A percentile compares a stretch with the other conserved stretches of the same genome.
These are phyloP conservation scores for Alternaria triticimaculans DNA, from an alignment of 2,329 filamentous ascomycete species.

Conservation along the genomic window DNA sequence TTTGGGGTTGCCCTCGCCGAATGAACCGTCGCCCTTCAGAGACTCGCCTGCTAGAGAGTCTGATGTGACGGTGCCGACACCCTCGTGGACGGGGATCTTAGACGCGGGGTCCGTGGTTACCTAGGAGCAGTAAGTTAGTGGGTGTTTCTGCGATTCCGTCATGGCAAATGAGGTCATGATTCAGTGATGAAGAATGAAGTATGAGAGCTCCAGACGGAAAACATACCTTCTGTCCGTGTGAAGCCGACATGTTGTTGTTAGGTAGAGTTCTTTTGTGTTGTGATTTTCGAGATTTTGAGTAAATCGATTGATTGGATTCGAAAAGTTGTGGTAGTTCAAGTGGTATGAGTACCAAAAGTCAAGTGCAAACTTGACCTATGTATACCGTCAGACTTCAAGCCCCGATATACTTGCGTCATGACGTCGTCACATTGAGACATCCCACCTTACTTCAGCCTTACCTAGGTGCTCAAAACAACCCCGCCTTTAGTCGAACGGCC, in stretches of 20 bases:
- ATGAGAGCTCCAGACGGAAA: background rate
- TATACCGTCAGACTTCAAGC: conserved; percentile 5
- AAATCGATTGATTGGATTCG: background rate
- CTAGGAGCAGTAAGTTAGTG: conserved; percentile 28
- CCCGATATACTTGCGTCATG: conserved; percentile 23
- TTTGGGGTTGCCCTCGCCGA: conserved; percentile 64
- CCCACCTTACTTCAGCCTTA: conserved; percentile 1
- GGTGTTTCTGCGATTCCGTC: background rate
- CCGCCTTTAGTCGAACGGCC: background rate
- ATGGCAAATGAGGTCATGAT: background rate
- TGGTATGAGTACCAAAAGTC: background rate
- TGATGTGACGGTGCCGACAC: conserved; percentile 66
- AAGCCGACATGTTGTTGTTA: conserved; percentile 14
- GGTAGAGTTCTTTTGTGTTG: background rate
- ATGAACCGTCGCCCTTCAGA: conserved; percentile 63
- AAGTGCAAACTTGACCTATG: conserved; percentile 2
- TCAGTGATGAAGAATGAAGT: background rate
- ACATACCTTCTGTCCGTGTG: conserved; percentile 31
- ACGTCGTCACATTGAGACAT: conserved; percentile 23
- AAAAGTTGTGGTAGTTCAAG: background rate
- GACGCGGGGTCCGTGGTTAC: conserved; percentile 58
- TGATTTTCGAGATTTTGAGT: background rate
- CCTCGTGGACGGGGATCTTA: conserved; percentile 62
- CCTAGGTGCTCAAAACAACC: background rate
- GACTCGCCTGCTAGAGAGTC: conserved; percentile 83